Conservation (phyloP, 495 filamentous ascomycete genomes). For the Platismatia glauca region DNA sequence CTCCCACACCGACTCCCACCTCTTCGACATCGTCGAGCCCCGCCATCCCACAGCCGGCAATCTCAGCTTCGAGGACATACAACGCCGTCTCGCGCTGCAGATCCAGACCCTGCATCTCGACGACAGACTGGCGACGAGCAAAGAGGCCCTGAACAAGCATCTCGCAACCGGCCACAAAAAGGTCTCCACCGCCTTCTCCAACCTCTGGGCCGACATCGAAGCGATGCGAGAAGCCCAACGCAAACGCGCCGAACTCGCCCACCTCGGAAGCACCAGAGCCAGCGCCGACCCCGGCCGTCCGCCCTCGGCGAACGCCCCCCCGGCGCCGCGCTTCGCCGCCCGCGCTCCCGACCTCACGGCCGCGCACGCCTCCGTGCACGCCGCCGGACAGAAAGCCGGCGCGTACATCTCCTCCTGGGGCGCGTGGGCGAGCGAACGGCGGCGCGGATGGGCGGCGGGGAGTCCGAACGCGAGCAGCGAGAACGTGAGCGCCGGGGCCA, state of each 20-base stretch:
- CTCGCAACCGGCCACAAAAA: slow-evolving; percentile 77
- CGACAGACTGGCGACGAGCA: slow-evolving; percentile 66
- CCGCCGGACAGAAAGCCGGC: slow-evolving; percentile 64
- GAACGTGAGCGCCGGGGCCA: slow-evolving; percentile 7
- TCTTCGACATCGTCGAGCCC: slow-evolving; percentile 91
- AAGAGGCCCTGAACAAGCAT: slow-evolving; percentile 69
- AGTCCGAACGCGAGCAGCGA: slow-evolving; percentile 11
- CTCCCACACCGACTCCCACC: slow-evolving; percentile 66
- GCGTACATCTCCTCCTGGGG: slow-evolving; percentile 93
- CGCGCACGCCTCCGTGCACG: slow-evolving; percentile 58
- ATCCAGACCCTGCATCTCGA: slow-evolving; percentile 83
- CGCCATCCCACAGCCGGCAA: slow-evolving; percentile 92
- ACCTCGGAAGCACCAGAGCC: slow-evolving; percentile 33
- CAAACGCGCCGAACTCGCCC: slow-evolving; percentile 46
- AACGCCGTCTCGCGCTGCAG: slow-evolving; percentile 79
- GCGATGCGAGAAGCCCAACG: slow-evolving; percentile 73
- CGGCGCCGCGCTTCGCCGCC: slow-evolving; percentile 21
- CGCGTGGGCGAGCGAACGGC: slow-evolving; percentile 86
- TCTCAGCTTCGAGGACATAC: slow-evolving; percentile 88
- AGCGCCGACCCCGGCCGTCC: slow-evolving; percentile 9
- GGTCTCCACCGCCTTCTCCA: slow-evolving; percentile 73
- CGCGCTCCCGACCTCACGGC: slow-evolving; percentile 49
- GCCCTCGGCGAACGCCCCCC: slow-evolving; percentile 21
- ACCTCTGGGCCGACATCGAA: slow-evolving; percentile 83
- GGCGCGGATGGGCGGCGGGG: slow-evolving; percentile 51